Conservation (phyloP, 2,329 filamentous ascomycete species). For the Xylariaceae sp. region DNA sequence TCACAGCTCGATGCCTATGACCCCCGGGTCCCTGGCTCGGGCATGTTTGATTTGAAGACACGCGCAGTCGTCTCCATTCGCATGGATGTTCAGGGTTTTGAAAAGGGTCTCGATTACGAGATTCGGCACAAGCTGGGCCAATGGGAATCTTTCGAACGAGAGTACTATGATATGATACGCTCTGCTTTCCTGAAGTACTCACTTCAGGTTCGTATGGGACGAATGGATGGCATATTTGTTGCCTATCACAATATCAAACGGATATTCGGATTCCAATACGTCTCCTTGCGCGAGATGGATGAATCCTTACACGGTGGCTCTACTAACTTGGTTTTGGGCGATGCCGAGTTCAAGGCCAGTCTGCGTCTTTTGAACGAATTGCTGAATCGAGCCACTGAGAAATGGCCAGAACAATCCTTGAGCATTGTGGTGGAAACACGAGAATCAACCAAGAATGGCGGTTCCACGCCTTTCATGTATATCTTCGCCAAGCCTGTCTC, state of each 20-base stretch:
- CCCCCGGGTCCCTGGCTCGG: constrained; percentile 78
- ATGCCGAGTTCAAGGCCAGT: constrained; percentile 83
- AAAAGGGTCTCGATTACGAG: constrained; percentile 81
- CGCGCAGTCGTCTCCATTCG: constrained; percentile 87
- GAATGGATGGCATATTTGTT: constrained; percentile 98
- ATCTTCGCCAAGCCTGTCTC: constrained; percentile 85
- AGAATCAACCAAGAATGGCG: constrained; percentile 32
- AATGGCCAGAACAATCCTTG: constrained; percentile 73
- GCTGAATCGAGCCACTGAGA: constrained; percentile 69
- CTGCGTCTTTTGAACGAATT: constrained; percentile 75
- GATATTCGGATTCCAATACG: constrained; percentile 97
- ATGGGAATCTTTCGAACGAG: constrained; percentile 90
- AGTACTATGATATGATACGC: constrained; percentile 96
- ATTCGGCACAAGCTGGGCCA: constrained; percentile 72
- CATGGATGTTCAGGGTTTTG: constrained; percentile 73
- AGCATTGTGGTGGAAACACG: constrained; percentile 82
- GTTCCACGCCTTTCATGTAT: constrained; percentile 67
- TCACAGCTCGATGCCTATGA: constrained; percentile 94
- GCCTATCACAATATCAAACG: constrained; percentile 93
- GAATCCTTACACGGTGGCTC: constrained; percentile 76
- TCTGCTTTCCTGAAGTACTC: constrained; percentile 96
- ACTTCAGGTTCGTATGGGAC: constrained; percentile 90
- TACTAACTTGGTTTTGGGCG: constrained; percentile 61
- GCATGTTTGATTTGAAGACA: constrained; percentile 96
- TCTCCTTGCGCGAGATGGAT: constrained; percentile 85